Conservation (phyloP, 1,139 yeast species). For the Lodderomyces parapsilosis region DNA sequence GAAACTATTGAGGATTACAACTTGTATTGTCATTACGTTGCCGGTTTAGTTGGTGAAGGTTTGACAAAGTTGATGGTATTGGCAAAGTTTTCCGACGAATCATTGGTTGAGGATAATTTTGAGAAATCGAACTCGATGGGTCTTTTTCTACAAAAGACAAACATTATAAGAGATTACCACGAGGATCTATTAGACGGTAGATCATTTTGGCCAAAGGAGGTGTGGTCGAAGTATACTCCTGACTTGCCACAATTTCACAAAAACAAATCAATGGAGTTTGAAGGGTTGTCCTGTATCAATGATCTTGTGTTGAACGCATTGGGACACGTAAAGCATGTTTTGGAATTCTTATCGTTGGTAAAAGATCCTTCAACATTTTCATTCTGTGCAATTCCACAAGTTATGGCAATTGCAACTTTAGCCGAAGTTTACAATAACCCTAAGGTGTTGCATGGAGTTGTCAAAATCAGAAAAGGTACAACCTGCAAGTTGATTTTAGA, state of each 20-base stretch:
- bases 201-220: conserved; percentile 94
- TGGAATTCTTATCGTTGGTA: conserved; percentile 73
- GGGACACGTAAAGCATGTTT: conserved; percentile 72
- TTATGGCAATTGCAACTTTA: conserved; percentile 95
- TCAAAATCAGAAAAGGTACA: conserved; percentile 92
- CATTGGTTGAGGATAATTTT: conserved; percentile 50
- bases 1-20: conserved; percentile 79
- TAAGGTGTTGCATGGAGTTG: conserved; percentile 63
- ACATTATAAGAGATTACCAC: conserved; percentile 90
- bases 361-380: conserved; percentile 82
- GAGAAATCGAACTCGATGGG: conserved; percentile 86
- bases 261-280: conserved; percentile 36
- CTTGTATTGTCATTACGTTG: conserved; percentile 93
- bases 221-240: conserved; percentile 81
- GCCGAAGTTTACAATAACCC: conserved; percentile 84
- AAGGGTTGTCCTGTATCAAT: conserved; percentile 72
- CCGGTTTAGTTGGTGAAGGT: conserved; percentile 97
- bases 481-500: conserved; percentile 75
- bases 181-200: conserved; percentile 93
- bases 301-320: conserved; percentile 82
- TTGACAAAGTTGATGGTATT: conserved; percentile 75
- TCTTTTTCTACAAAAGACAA: conserved; percentile 88
- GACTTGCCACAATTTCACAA: conserved; percentile 58
- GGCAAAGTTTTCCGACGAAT: conserved; percentile 61
- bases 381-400: conserved; percentile 97